Conservation (phyloP, 257 asterid genomes). For the Fraxinus pennsylvanica region DNA sequence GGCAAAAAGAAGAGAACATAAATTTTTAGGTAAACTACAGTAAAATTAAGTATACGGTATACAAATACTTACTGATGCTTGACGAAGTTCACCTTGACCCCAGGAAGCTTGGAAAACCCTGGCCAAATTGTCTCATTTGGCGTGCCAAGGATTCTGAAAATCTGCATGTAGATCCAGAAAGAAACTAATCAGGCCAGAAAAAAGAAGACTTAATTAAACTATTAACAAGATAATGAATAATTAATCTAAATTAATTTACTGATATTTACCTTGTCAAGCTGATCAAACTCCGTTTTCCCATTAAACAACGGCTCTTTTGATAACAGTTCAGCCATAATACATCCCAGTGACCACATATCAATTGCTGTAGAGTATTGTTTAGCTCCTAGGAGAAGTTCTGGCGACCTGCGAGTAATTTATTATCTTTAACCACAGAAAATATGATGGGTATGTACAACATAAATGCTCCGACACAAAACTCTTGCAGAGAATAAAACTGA, state of each 20-base stretch:
- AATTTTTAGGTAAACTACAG: slow-evolving; percentile 33
- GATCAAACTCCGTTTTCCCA: slow-evolving; percentile 78
- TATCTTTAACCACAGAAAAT: slow-evolving; percentile 5
- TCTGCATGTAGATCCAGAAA: slow-evolving; percentile 45
- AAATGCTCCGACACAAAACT: not conserved
- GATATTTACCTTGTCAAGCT: slow-evolving; percentile 72
- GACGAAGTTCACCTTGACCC: slow-evolving; percentile 75
- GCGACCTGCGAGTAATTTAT: slow-evolving; percentile 60
- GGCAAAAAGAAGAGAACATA: slow-evolving; percentile 52
- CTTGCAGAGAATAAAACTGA: not conserved
- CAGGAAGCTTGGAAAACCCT: slow-evolving; percentile 78
- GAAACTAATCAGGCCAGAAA: slow-evolving; percentile 9
- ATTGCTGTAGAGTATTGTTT: slow-evolving; percentile 79
- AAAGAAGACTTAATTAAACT: not conserved
- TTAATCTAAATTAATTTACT: not conserved
- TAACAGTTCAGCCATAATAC: slow-evolving; percentile 87
- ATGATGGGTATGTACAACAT: slow-evolving; percentile 2
- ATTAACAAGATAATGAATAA: not conserved
- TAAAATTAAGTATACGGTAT: slow-evolving; percentile 25
- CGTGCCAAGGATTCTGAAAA: slow-evolving; percentile 74
- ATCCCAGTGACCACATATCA: slow-evolving; percentile 95
- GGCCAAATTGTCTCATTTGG: slow-evolving; percentile 96
- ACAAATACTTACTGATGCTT: slow-evolving; percentile 72
- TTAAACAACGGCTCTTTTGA: slow-evolving; percentile 68
- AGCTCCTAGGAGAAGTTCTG: slow-evolving; percentile 85